These are phyloP conservation scores for Tephrocybe rancida DNA, from an alignment of 768 basidiomycete genomes.

Conservation along the genomic window DNA sequence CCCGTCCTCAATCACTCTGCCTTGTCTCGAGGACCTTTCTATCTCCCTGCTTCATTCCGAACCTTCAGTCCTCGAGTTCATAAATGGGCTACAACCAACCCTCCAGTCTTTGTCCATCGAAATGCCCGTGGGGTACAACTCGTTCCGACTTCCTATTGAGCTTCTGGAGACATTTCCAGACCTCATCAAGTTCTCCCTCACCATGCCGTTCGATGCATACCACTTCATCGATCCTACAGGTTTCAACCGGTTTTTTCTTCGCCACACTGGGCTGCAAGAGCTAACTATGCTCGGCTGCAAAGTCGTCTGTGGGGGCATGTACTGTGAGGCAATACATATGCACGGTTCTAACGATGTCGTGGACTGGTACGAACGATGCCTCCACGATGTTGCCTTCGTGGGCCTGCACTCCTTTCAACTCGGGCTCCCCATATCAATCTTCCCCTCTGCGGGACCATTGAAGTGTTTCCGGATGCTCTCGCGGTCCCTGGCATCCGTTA, in stretches of 20 bases:
- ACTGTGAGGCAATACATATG: no score
- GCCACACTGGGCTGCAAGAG: background rate
- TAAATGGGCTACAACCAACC: background rate
- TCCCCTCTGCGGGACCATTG: no score
- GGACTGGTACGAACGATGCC: background rate
- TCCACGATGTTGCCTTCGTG: background rate
- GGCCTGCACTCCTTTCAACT: background rate
- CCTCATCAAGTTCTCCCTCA: background rate
- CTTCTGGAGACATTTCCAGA: background rate
- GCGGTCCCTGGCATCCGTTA: background rate
- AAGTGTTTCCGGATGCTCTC: no score
- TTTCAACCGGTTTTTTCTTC: background rate
- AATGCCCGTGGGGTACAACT: background rate
- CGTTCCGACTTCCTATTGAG: background rate
- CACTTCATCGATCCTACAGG: background rate
- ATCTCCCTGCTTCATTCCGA: background rate
- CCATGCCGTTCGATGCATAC: background rate
- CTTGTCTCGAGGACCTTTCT: background rate
- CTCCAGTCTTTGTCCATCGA: background rate
- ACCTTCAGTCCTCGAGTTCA: background rate
- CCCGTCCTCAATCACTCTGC: background rate
- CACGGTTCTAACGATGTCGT: no score
- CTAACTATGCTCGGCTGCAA: background rate
- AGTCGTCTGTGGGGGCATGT: no score
- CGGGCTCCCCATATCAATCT: no score